Percentiles rank a stretch among this genome's conserved stretches.
Evolutionary conservation across 768 basidiomycete species (phyloP).

Genomic region (Cystofilobasidium bisporidii): DNA sequence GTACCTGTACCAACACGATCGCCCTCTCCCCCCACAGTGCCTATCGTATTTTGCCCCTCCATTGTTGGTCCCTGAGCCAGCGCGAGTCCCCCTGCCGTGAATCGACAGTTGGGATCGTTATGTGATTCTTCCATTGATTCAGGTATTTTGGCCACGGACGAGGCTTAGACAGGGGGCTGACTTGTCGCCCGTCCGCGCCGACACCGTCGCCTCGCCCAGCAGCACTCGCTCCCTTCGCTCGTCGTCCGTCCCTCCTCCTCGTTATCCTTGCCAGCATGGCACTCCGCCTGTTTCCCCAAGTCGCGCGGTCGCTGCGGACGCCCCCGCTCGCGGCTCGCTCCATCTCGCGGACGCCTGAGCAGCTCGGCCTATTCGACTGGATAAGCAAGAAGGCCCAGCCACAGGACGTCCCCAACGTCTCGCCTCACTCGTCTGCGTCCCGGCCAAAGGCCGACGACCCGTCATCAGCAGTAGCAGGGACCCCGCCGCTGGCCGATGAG

Average conservation of each 20-base stretch:
- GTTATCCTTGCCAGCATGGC: not conserved
- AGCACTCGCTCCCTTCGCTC: too few species aligned
- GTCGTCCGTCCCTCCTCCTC: not conserved
- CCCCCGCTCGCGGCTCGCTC: not conserved
- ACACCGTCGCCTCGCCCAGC: too few species aligned
- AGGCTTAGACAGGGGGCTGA: too few species aligned
- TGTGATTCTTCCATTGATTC: too few species aligned
- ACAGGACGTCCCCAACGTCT: not conserved
- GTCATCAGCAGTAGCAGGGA: not conserved
- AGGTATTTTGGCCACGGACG: too few species aligned
- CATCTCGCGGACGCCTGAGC: not conserved
- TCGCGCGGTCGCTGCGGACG: not conserved
- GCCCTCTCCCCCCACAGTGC: too few species aligned
- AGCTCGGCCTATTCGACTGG: slow-evolving; percentile 6
- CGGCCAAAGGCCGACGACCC: not conserved
- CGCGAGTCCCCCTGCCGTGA: too few species aligned
- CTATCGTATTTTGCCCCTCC: too few species aligned
- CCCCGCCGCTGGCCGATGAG: not conserved
- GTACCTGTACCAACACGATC: too few species aligned
- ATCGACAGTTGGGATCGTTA: too few species aligned
- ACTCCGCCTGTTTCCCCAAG: not conserved
- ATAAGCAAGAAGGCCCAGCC: not conserved
- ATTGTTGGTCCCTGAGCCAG: too few species aligned
- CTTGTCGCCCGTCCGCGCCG: too few species aligned
- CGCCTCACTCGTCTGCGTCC: not conserved